These are phyloP conservation scores for Coemansia guatemalensis DNA, from an alignment of 192 early-diverging fungal genomes.

Conservation along the genomic window DNA sequence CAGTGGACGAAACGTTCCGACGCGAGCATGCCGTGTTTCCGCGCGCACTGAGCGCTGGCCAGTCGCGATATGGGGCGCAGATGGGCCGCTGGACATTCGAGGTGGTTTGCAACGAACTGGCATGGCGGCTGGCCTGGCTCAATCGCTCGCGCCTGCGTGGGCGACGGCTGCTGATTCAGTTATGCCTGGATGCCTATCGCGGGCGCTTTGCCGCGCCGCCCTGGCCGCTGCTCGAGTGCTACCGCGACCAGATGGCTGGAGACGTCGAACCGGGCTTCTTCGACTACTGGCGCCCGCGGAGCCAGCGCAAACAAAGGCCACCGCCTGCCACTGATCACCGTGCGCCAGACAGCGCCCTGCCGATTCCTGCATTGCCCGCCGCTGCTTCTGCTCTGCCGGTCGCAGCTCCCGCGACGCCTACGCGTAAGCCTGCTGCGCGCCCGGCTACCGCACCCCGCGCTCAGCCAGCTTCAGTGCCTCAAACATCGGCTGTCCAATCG, in stretches of 20 bases:
- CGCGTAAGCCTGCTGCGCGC: background rate
- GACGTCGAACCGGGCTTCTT: conserved; percentile 33
- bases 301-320: background rate
- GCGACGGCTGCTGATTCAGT: conserved; percentile 46
- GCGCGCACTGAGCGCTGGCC: conserved; percentile 32
- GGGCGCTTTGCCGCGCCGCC: conserved; percentile 40
- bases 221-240: conserved; percentile 33
- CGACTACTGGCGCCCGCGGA: conserved; percentile 37
- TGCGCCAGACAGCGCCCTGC: background rate
- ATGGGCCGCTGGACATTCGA: conserved; percentile 77
- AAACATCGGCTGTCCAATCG: background rate
- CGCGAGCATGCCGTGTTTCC: conserved; percentile 51
- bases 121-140: conserved; percentile 81
- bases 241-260: conserved; percentile 17
- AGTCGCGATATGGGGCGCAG: conserved; percentile 30
- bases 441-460: background rate
- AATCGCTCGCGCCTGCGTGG: conserved; percentile 55
- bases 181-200: conserved; percentile 51
- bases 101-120: conserved; percentile 75
- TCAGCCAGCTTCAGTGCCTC: background rate
- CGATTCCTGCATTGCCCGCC: background rate
- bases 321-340: background rate
- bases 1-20: conserved; percentile 22
- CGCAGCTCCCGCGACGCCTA: background rate
- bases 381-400: background rate